Conservation (phyloP, 2,329 filamentous ascomycete species). For the Phialemoniopsis sp. region DNA sequence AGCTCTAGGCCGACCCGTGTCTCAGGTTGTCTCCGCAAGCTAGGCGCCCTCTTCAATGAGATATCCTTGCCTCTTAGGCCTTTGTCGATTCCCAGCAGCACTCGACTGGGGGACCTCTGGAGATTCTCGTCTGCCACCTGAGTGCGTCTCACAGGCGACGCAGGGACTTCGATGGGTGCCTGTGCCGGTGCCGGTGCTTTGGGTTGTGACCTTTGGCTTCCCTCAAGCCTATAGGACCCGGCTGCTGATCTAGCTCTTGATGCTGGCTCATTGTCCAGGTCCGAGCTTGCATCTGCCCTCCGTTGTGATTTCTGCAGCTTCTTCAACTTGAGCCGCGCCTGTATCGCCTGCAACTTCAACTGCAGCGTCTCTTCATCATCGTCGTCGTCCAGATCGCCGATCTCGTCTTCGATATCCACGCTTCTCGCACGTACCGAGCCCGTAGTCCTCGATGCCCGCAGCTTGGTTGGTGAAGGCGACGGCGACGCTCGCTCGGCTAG, state of each 20-base stretch:
- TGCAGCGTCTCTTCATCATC: constrained; percentile 89
- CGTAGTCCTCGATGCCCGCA: constrained; percentile 34
- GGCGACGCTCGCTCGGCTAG: constrained; percentile 63
- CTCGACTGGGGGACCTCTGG: constrained; percentile 72
- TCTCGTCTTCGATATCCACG: constrained; percentile 7
- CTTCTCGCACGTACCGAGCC: constrained; percentile 14
- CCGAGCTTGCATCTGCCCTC: constrained; percentile 9
- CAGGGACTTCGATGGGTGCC: constrained; percentile 65
- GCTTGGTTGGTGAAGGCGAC: constrained; percentile 62
- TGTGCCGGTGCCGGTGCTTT: constrained; percentile 24
- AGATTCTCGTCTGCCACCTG: constrained; percentile 41
- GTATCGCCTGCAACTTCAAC: constrained; percentile 81
- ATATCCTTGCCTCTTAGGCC: constrained; percentile 76
- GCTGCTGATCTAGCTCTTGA: background rate
- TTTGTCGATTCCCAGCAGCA: constrained; percentile 85
- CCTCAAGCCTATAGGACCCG: constrained; percentile 11
- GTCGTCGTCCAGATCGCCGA: constrained; percentile 45
- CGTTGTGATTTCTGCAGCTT: constrained; percentile 60
- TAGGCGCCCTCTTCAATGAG: constrained; percentile 72
- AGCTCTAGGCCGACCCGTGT: constrained; percentile 29
- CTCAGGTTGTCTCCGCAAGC: constrained; percentile 29
- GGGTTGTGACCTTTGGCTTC: constrained; percentile 8
- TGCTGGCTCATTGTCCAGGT: background rate
- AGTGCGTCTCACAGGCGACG: constrained; percentile 63
- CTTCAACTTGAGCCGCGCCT: constrained; percentile 83